These are phyloP conservation scores for Diplosphaera chodatii DNA, from an alignment of 139 green algal genomes.

Conservation along the genomic window DNA sequence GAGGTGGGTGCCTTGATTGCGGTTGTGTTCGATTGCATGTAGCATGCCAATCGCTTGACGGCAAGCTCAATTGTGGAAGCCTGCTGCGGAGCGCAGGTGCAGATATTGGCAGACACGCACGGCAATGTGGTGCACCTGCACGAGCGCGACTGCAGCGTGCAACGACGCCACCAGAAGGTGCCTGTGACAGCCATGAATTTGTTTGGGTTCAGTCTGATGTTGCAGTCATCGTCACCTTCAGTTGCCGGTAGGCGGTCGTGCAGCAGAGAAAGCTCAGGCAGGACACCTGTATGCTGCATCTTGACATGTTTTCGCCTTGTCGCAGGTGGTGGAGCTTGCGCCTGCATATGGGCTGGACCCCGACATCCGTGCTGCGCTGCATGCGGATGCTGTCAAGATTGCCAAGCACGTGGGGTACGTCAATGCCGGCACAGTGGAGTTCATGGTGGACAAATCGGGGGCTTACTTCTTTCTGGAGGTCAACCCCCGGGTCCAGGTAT, in stretches of 20 bases:
- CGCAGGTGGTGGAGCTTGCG: constrained; percentile 82
- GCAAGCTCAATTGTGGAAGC: too few relatives aligned
- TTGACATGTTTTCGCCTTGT: background rate
- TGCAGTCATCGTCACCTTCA: too few relatives aligned
- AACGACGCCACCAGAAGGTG: constrained; percentile 96
- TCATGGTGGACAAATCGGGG: constrained; percentile 92
- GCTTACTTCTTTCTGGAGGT: constrained; percentile 97
- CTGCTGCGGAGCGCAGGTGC: constrained; percentile 53
- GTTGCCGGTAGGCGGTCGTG: too few relatives aligned
- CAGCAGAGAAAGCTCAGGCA: too few relatives aligned
- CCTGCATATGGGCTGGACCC: constrained; percentile 57
- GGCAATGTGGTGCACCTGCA: constrained; percentile 94
- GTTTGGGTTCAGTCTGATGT: too few relatives aligned
- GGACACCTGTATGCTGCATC: too few relatives aligned
- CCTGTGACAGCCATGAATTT: too few relatives aligned
- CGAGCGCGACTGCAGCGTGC: constrained; percentile 95
- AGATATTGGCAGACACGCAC: constrained; percentile 90
- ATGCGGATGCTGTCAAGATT: constrained; percentile 70
- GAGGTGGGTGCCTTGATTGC: background rate
- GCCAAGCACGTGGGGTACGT: constrained; percentile 68
- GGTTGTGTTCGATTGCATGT: too few relatives aligned
- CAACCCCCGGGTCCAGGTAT: constrained; percentile 88
- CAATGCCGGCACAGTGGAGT: constrained; percentile 95
- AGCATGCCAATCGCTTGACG: too few relatives aligned
- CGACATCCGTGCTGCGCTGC: constrained; percentile 40